phyloP scores from a whole-genome alignment of 345 rosid species.

The Eucalyptus melliodora region DNA sequence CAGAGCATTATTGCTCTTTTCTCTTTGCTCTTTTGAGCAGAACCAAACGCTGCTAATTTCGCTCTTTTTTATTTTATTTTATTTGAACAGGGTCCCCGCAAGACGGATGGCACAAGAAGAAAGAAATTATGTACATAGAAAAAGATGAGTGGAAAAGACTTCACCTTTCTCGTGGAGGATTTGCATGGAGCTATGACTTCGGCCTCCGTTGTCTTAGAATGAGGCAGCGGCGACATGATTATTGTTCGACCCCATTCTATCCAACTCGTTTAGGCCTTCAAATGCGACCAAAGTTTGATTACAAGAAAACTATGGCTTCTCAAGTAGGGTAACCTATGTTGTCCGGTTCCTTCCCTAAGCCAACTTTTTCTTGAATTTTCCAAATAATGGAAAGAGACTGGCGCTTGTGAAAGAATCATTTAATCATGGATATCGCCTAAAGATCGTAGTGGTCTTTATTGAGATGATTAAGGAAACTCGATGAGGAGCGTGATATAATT shows the following conservation, averaged over 20 bases:
- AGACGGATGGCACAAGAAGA: neutral
- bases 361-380: neutral
- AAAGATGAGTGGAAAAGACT: neutral
- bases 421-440: neutral
- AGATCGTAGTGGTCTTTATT: neutral
- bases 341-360: neutral
- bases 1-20: too few relatives aligned
- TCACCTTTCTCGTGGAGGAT: neutral
- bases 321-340: neutral
- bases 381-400: neutral
- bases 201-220: neutral
- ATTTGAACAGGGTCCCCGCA: neutral
- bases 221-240: neutral
- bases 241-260: neutral
- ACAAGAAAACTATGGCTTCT: neutral
- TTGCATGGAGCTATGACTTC: neutral
- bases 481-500: neutral
- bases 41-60: neutral
- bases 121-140: neutral
- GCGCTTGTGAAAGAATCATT: neutral
- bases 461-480: neutral
- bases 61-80: neutral
- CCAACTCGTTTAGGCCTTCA: neutral
- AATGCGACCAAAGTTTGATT: neutral
- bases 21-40: neutral